phyloP scores from a whole-genome alignment of 345 rosid genomes.

The Clausena lansium region DNA sequence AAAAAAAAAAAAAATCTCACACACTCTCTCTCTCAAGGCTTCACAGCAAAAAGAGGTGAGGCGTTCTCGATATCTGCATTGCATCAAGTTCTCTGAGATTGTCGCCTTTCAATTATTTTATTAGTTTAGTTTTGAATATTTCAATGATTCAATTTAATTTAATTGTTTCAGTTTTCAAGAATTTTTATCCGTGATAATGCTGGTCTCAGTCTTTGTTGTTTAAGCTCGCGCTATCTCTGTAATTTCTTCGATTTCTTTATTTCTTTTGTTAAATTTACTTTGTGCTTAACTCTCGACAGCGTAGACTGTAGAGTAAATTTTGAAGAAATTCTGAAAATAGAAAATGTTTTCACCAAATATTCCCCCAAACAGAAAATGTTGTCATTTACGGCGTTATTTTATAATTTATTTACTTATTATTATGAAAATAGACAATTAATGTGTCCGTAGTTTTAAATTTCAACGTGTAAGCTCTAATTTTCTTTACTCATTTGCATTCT shows the following conservation, averaged over 20 bases:
- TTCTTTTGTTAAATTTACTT: background rate
- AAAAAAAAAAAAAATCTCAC: background rate
- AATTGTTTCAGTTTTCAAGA: background rate
- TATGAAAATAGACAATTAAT: background rate
- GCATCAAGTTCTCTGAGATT: slow-evolving; percentile 17
- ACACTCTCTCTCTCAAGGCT: too few species aligned
- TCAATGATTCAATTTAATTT: background rate
- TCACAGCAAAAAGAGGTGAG: background rate
- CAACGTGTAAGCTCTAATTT: background rate
- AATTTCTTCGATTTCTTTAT: background rate
- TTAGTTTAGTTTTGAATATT: background rate
- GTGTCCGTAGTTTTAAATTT: background rate
- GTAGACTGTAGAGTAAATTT: background rate
- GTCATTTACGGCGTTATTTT: background rate
- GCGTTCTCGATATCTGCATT: slow-evolving; percentile 11
- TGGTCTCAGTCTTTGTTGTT: background rate
- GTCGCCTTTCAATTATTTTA: slow-evolving; percentile 7
- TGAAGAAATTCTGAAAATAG: background rate
- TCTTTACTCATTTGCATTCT: background rate
- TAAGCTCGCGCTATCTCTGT: background rate
- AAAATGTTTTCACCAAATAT: too few species aligned
- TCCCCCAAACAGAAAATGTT: too few species aligned
- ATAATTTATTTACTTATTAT: background rate
- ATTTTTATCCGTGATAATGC: background rate
- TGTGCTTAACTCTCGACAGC: slow-evolving; percentile 10